These are phyloP conservation scores for Kwoniella mangroviensis DNA, from an alignment of 768 basidiomycete species.

Conservation along the genomic window DNA sequence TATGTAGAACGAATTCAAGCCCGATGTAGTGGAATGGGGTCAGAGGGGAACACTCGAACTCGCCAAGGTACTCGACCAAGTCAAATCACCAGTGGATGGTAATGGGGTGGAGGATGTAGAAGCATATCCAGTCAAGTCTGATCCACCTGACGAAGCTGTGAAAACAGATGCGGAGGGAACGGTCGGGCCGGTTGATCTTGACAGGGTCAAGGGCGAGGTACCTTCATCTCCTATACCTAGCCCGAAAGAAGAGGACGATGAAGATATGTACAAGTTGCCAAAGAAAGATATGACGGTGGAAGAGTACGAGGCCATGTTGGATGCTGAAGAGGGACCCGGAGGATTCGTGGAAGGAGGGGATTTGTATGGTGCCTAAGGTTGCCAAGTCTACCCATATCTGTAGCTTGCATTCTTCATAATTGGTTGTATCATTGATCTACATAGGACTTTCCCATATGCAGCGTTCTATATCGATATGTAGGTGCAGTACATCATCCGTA, in stretches of 20 bases:
- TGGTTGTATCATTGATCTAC: too few relatives aligned
- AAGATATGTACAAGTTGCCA: background rate
- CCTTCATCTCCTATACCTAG: background rate
- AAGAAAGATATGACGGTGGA: slow-evolving; percentile 31
- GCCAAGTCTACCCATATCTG: too few relatives aligned
- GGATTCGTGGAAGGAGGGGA: slow-evolving; percentile 45
- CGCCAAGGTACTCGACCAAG: slow-evolving; percentile 66
- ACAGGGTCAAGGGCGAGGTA: background rate
- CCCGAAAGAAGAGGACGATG: background rate
- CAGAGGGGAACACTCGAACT: slow-evolving; percentile 75
- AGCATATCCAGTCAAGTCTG: slow-evolving; percentile 9
- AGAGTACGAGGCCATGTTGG: slow-evolving; percentile 51
- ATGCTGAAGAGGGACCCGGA: slow-evolving; percentile 40
- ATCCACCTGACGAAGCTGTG: background rate
- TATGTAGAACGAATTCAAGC: slow-evolving; percentile 72
- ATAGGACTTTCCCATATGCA: background rate
- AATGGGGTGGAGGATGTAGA: slow-evolving; percentile 1
- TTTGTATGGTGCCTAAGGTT: slow-evolving; percentile 20
- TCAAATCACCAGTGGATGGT: slow-evolving; percentile 32
- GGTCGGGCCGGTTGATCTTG: too few relatives aligned
- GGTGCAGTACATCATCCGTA: background rate
- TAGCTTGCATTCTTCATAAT: too few relatives aligned
- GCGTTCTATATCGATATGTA: background rate
- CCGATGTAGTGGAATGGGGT: slow-evolving; percentile 81
- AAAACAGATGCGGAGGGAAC: too few relatives aligned